Evolutionary conservation across 495 filamentous ascomycete genomes (phyloP), one percentile per base, ranked within the genome.

Genomic region (Aspergillus olivimuriae): DNA sequence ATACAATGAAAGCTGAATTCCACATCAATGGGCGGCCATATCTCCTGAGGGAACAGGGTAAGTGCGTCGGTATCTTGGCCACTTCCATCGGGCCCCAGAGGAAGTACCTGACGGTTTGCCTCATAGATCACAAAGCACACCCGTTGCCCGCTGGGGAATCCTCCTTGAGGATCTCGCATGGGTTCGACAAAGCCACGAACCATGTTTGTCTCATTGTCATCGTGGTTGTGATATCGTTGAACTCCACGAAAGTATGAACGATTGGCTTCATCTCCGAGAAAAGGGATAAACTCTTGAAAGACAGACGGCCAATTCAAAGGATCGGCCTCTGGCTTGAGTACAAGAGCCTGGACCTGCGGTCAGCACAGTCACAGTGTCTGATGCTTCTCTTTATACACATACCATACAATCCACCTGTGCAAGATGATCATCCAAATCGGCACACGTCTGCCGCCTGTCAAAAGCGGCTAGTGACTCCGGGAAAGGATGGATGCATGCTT

Each of bases 101-200:
- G 20, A 14, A 33, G 16, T 3, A 41, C 34, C 14, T 35, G 38
- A 20, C 10, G 33, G 23, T 39, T 20, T 12, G 32, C 20, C 31
- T 50, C 35, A 48, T 61, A 68, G 33, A 66, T 57, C 14, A 57
- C 60, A 45, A 72, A 66, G 34, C 64, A 67, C 42, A 76, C 61
- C 2, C 70, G 68, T 9, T 43, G 49, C 72, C 72, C 73, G 15
- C 62, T 66, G 19, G 47, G 40, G 26, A 72, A 53, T 0, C 52
- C 59, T 0, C 59, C 56, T 22, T 66, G 60, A 0, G 52, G 35
- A 20, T 17, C n/a, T 8, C 30, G 28, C 3, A 68, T 51, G 0
- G 48, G 38, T 34, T 70, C 63, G 2, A 32, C 41, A 28, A 68
- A 68, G 8, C 66, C 63, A 8, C 65, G 55, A 2, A 65, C 39